Evolutionary conservation across 257 asterid species (phyloP), one percentile per base, ranked within the genome.

Genomic region (Solanum gracilifrons): DNA sequence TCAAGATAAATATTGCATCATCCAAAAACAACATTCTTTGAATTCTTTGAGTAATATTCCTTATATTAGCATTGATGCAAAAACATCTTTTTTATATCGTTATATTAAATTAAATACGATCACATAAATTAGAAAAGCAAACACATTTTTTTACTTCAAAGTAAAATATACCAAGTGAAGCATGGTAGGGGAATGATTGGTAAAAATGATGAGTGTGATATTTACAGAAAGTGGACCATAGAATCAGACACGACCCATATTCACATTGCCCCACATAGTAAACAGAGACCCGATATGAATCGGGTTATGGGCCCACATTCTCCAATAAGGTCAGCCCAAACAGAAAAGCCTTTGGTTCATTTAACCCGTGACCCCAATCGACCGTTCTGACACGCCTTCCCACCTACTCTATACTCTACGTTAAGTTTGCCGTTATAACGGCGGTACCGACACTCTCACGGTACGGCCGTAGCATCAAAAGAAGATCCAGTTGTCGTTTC

Each of bases 391-490:
- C 86, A 48, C 83, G 4, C 32, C 31, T 29, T 27, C 32, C 6
- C 31, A 33, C 33, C 25, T 20, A 62, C 84, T 43, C 82, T 7
- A 58, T 58, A n/a, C 48, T 29, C 32, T 4, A 8, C 18, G 31
- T 84, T 46, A 20, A 25, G 15, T 60, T 66, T 39, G 86, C 86
- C 90, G 83, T 84, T 84, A 37, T 25, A 33, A 29, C 60, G 80
- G 25, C 82, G 82, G 58, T 83, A 85, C 88, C 88, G 90, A 88
- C 87, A 88, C 71, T 31, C 31, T 33, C 36, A 43, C 23, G n/a
- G 85, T 82, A 48, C 71, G 69, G 69, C 29, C 68, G 20, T 6
- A 41, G 69, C 69, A 82, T 48, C 85, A 82, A 82, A 20, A 5
- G 16, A 9, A 48, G 71, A 82, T 82, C 85, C 85, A 82, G 85